Evolutionary conservation across 2,329 filamentous ascomycete species (phyloP).

Genomic region (Aspergillus niger): DNA sequence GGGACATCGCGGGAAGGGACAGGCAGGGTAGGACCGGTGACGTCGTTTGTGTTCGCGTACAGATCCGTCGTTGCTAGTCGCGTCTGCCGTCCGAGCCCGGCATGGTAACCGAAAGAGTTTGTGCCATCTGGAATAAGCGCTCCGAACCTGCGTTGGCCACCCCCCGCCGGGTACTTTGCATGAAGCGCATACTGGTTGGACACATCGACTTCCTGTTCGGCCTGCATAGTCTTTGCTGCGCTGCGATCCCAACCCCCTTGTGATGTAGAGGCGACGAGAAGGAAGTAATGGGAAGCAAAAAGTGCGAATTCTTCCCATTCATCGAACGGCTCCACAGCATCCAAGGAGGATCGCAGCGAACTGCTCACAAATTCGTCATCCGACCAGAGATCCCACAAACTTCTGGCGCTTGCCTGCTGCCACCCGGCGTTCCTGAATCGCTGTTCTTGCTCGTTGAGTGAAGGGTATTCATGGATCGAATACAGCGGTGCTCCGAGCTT

Average conservation of each 20-base stretch:
- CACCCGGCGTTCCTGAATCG: slow-evolving; percentile 74
- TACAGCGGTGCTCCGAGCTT: slow-evolving; percentile 79
- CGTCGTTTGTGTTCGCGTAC: slow-evolving; percentile 51
- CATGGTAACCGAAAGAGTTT: slow-evolving; percentile 40
- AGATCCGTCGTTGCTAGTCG: slow-evolving; percentile 52
- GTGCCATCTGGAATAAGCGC: slow-evolving; percentile 50
- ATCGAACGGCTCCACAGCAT: slow-evolving; percentile 80
- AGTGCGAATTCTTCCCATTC: slow-evolving; percentile 94
- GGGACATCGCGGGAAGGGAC: slow-evolving; percentile 42
- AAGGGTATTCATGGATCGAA: slow-evolving; percentile 70
- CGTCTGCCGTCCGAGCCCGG: slow-evolving; percentile 48
- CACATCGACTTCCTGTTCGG: not conserved
- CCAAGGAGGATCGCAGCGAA: slow-evolving; percentile 62
- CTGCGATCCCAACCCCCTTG: not conserved
- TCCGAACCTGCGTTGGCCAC: slow-evolving; percentile 62
- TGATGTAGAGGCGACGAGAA: slow-evolving; percentile 64
- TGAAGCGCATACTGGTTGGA: slow-evolving; percentile 24
- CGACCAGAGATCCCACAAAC: slow-evolving; percentile 82
- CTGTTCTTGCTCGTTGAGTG: slow-evolving; percentile 62
- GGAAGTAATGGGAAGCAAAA: slow-evolving; percentile 80
- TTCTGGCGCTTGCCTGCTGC: slow-evolving; percentile 62
- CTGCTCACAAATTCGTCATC: slow-evolving; percentile 65
- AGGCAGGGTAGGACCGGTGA: slow-evolving; percentile 50
- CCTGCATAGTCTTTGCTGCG: not conserved
- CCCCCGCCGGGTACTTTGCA: slow-evolving; percentile 34